Conservation (phyloP, 2,329 filamentous ascomycete genomes). For the Talaromyces sp. region DNA sequence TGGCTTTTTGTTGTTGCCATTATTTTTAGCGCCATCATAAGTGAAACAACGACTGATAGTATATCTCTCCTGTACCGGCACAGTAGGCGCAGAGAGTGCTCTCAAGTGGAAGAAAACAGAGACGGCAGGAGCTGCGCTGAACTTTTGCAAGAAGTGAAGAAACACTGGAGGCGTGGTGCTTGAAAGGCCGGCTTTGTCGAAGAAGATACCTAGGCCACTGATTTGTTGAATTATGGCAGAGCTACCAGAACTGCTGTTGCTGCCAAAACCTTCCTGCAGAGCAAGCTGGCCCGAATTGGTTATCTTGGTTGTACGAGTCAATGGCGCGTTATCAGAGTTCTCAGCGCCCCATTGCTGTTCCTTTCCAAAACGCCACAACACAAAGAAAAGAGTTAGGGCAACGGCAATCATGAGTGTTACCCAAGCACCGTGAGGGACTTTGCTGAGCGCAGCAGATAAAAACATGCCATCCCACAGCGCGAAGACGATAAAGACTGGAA, state of each 20-base stretch:
- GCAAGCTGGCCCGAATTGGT: no score
- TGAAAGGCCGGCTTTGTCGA: constrained; percentile 62
- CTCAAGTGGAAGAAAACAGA: no score
- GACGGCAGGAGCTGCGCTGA: no score
- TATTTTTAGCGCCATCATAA: no score
- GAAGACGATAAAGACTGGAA: constrained; percentile 59
- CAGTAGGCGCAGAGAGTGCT: no score
- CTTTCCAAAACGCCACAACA: constrained; percentile 75
- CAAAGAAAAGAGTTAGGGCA: constrained; percentile 54
- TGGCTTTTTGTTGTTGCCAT: no score
- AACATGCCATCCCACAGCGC: constrained; percentile 64
- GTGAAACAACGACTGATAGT: no score
- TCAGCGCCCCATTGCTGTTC: constrained; percentile 71
- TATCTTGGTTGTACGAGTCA: constrained; percentile 13
- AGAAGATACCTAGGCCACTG: constrained; percentile 64
- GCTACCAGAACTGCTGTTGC: constrained; percentile 27
- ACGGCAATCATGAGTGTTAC: constrained; percentile 64
- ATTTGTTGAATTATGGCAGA: constrained; percentile 41
- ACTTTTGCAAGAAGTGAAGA: no score
- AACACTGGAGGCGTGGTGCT: no score
- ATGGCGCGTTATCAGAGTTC: constrained; percentile 52
- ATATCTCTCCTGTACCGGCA: no score
- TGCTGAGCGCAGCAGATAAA: constrained; percentile 63
- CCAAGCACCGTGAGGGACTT: constrained; percentile 73
- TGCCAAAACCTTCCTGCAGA: no score